Evolutionary conservation across 108 stramenopile species (phyloP).

Genomic region (Skeletonema marinoi): DNA sequence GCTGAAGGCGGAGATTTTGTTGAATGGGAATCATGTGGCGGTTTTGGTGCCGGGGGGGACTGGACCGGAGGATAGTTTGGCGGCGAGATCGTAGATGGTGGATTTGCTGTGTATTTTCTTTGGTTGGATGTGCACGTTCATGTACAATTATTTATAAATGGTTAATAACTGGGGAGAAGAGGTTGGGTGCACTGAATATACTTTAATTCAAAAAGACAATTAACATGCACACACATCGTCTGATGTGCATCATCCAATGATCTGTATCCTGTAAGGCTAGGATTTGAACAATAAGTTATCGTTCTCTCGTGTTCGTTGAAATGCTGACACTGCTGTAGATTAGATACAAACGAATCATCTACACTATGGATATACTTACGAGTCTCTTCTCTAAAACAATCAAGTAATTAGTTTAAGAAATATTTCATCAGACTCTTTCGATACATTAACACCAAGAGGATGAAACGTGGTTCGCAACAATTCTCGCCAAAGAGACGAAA

Average conservation of each 20-base stretch:
- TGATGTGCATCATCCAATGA: too few relatives aligned
- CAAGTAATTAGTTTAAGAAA: slow-evolving; percentile 3
- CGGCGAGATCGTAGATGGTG: slow-evolving; percentile 29
- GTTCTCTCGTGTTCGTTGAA: too few relatives aligned
- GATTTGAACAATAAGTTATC: too few relatives aligned
- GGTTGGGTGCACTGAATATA: background rate
- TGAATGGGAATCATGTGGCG: slow-evolving; percentile 92
- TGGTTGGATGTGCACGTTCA: background rate
- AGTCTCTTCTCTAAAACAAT: background rate
- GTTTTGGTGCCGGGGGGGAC: slow-evolving; percentile 81
- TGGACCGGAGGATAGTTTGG: slow-evolving; percentile 83
- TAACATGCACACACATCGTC: too few relatives aligned
- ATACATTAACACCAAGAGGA: background rate
- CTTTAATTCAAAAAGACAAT: too few relatives aligned
- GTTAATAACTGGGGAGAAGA: background rate
- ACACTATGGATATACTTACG: too few relatives aligned
- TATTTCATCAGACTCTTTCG: background rate
- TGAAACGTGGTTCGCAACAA: background rate
- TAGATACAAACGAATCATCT: too few relatives aligned
- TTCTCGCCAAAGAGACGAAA: background rate
- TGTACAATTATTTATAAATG: background rate
- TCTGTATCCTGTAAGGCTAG: too few relatives aligned
- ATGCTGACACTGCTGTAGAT: too few relatives aligned
- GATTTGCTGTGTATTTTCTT: background rate
- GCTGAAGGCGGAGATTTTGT: slow-evolving; percentile 79